Percentiles rank a stretch among this genome's conserved stretches.
phyloP scores from a whole-genome alignment of 495 filamentous ascomycete species.

The Extremus antarcticus region DNA sequence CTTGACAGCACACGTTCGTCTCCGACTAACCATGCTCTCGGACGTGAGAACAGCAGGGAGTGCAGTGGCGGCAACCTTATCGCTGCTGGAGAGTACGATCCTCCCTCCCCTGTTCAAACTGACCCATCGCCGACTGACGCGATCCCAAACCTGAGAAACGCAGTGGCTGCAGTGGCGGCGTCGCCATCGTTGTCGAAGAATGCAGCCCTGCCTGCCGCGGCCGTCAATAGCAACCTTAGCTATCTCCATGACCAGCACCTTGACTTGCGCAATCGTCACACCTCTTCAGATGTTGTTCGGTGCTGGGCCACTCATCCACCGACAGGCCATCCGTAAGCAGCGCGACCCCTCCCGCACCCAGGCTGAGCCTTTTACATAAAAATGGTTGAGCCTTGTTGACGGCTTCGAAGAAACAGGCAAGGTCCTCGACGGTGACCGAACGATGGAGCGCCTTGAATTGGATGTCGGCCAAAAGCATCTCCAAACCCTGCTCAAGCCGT shows the following conservation, averaged over 20 bases:
- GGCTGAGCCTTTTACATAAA: conserved; percentile 4
- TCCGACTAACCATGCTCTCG: no score
- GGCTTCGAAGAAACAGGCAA: conserved; percentile 11
- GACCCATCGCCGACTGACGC: no score
- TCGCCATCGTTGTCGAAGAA: no score
- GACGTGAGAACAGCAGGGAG: no score
- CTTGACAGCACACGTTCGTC: no score
- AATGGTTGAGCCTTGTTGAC: conserved; percentile 6
- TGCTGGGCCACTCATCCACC: conserved; percentile 1
- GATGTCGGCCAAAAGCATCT: background rate
- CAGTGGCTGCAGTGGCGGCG: no score
- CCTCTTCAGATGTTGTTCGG: conserved; percentile 3
- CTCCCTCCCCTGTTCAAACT: no score
- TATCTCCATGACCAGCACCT: background rate
- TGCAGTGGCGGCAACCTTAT: no score
- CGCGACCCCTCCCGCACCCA: background rate
- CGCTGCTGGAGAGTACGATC: no score
- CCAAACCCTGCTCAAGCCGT: background rate
- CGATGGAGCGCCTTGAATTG: background rate
- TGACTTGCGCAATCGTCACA: conserved; percentile 16
- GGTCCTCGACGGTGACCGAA: conserved; percentile 12
- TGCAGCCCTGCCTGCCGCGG: no score
- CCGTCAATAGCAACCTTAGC: no score
- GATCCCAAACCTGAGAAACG: no score
- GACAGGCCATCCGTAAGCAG: background rate